Percentiles rank a stretch among this genome's conserved stretches.
These are phyloP conservation scores for Rhizophagus clarus DNA, from an alignment of 192 early-diverging fungal genomes.

Conservation along the genomic window DNA sequence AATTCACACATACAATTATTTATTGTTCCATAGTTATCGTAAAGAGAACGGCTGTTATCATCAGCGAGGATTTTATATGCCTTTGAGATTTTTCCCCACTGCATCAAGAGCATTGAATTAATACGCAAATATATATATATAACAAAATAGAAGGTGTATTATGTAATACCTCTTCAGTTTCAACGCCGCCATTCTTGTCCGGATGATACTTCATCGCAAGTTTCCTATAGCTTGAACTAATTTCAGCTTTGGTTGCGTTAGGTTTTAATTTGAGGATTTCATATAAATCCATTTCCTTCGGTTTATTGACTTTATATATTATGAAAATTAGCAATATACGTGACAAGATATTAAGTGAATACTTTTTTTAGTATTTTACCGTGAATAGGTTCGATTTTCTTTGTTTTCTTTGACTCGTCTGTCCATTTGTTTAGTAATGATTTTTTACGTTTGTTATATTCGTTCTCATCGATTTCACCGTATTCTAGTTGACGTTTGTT, in stretches of 20 bases:
- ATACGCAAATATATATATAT: not conserved
- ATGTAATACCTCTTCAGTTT: not conserved
- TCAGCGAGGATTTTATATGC: not conserved
- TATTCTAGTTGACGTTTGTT: not conserved
- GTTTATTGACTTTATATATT: conserved; percentile 32
- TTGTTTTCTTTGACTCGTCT: too few species aligned
- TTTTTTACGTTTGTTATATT: not conserved
- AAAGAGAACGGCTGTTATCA: not conserved
- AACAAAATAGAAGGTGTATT: not conserved
- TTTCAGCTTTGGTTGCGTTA: conserved; percentile 70
- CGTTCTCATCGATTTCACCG: not conserved
- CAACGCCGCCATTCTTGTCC: conserved; percentile 59
- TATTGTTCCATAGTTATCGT: not conserved
- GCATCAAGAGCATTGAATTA: not conserved
- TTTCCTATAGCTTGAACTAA: conserved; percentile 96
- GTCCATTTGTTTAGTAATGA: not conserved
- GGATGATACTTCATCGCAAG: conserved; percentile 85
- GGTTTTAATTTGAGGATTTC: conserved; percentile 80
- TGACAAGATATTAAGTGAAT: too few species aligned
- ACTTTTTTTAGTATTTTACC: not conserved
- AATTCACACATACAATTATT: conserved; percentile 14
- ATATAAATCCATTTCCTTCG: conserved; percentile 83
- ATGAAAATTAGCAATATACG: not conserved
- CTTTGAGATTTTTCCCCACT: not conserved
- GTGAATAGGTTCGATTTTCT: not conserved